These are phyloP conservation scores for Spergularia bocconei DNA, from an alignment of 148 eudicot genomes.

Conservation along the genomic window DNA sequence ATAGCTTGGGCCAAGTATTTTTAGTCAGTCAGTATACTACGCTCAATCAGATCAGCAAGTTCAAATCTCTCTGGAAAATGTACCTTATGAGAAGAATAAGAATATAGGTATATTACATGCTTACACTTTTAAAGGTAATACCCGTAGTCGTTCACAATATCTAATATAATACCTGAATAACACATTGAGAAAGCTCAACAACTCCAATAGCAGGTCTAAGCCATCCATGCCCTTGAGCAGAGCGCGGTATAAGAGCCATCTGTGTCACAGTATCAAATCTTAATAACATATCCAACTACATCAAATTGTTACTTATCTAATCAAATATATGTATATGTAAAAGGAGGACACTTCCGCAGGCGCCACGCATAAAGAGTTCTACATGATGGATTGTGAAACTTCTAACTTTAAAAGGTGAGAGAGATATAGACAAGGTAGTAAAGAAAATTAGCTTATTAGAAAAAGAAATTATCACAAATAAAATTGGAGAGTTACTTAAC, in stretches of 20 bases:
- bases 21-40: neutral
- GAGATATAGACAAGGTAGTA: too few relatives aligned
- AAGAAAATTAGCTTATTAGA: neutral
- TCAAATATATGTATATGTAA: neutral
- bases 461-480: too few relatives aligned
- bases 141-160: neutral
- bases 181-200: conserved; percentile 83
- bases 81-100: neutral
- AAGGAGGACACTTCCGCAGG: neutral
- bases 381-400: neutral
- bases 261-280: conserved; percentile 28
- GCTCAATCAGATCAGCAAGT: neutral
- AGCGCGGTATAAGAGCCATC: conserved; percentile 89
- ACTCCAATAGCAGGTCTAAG: conserved; percentile 93
- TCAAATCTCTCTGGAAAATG: neutral
- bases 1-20: too few relatives aligned
- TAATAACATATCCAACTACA: neutral
- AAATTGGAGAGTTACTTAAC: too few relatives aligned
- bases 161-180: conserved; percentile 63
- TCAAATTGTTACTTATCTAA: neutral
- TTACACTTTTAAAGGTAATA: neutral
- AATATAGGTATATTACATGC: neutral
- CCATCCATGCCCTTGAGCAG: conserved; percentile 94
- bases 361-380: neutral
- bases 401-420: neutral